Base-by-base conservation (phyloP, 192 early-diverging fungal species). In the Linderina pennispora region DNA sequence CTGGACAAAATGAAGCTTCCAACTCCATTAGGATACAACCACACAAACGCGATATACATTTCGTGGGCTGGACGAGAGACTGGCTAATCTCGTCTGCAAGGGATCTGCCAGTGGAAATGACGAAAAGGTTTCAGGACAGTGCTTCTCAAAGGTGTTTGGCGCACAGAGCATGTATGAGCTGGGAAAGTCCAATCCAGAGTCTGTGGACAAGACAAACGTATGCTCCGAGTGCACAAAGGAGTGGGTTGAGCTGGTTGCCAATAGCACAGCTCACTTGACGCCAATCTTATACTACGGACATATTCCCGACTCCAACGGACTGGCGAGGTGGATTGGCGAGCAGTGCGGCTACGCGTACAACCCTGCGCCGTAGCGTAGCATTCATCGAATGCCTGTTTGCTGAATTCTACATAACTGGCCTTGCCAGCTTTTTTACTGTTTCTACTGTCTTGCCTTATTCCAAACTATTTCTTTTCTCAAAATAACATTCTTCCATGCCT, bases 201-300 rank as follows among this genome's bases (percentile, higher is more conserved):
- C 25, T 1, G 31, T 18, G 7, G 47, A 34, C 20, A 48, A 55
- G 20, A 47, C 48, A 16, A 31, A 40, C 15, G 48, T 63, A 9
- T 71, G 67, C 23, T 64, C 63, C 21, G 36, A 32, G 6, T 71
- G 67, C 20, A 64, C 67, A 0, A 37, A 53, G 19, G 52, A 59
- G 45, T 71, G 67, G 67, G 57, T 45, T 8, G 46, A 43, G 8
- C 53, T 32, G 15, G 50, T 72, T 3, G 42, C 50, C 8, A 21
- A 35, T 5, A 53, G 53, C 43, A 55, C 59, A 31, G 38, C 54
- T 32, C 52, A 48, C 16, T 36, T 64, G 13, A 60, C 68, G 11
- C 68, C 68, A 11, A 31, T 72, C 20, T 46, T 72, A 8, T 72
- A 72, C 40, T 72, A 72, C 42, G 68, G 68, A 1, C 68, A 72